These are phyloP conservation scores for Xanthoceras sorbifolium DNA, from an alignment of 345 rosid genomes.

Conservation along the genomic window DNA sequence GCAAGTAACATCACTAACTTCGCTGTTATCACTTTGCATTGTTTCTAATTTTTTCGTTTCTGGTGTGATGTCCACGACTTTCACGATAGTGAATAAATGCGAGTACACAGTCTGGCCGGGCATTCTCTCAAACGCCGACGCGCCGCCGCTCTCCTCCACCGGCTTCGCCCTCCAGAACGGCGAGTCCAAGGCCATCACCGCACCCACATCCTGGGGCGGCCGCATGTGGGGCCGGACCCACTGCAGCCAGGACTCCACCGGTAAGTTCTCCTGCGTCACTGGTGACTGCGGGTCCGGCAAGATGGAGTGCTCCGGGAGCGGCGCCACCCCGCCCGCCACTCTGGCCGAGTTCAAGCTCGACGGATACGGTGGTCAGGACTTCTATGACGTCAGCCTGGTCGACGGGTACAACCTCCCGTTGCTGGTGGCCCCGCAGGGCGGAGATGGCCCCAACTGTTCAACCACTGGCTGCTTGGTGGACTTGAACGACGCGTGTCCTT, in stretches of 20 bases:
- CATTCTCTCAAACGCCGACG: slow-evolving; percentile 71
- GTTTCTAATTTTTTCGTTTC: not conserved
- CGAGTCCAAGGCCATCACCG: slow-evolving; percentile 50
- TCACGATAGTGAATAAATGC: slow-evolving; percentile 68
- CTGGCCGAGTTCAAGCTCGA: slow-evolving; percentile 83
- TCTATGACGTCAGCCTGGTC: slow-evolving; percentile 83
- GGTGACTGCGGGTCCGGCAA: slow-evolving; percentile 86
- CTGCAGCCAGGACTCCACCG: slow-evolving; percentile 65
- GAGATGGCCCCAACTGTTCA: slow-evolving; percentile 65
- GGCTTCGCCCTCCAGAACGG: slow-evolving; percentile 78
- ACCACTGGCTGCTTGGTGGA: slow-evolving; percentile 78
- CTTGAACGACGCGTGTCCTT: slow-evolving; percentile 72
- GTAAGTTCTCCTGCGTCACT: slow-evolving; percentile 71
- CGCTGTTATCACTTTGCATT: slow-evolving; percentile 22
- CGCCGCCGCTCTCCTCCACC: slow-evolving; percentile 65
- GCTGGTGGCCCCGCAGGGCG: slow-evolving; percentile 80
- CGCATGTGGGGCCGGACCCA: slow-evolving; percentile 88
- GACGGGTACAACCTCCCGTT: slow-evolving; percentile 95
- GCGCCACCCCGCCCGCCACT: slow-evolving; percentile 83
- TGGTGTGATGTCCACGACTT: slow-evolving; percentile 59
- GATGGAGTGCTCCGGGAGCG: slow-evolving; percentile 73
- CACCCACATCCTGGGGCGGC: slow-evolving; percentile 92
- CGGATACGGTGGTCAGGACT: slow-evolving; percentile 74
- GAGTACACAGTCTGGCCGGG: slow-evolving; percentile 90
- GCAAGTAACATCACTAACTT: slow-evolving; percentile 28